Evolutionary conservation across 192 early-diverging fungal species (phyloP).

Genomic region (Umbelopsis vinacea): DNA sequence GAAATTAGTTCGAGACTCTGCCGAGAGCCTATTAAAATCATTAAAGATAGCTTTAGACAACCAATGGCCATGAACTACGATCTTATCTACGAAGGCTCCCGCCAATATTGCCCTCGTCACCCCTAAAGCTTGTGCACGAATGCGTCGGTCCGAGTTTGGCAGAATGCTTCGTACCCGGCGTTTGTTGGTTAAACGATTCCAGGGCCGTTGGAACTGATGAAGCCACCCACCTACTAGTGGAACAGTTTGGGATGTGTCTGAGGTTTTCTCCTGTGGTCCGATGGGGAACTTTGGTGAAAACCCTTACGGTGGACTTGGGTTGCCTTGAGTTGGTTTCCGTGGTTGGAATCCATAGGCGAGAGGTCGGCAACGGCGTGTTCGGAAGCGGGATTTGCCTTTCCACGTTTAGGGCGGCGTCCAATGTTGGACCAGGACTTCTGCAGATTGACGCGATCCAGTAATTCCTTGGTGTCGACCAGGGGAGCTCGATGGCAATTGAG

Average conservation of each 20-base stretch:
- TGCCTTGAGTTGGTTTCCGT: no score
- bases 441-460: neutral
- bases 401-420: neutral
- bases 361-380: neutral
- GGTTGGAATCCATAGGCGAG: neutral
- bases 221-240: slow-evolving; percentile 21
- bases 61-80: no score
- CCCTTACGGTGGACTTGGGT: neutral
- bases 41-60: no score
- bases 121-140: no score
- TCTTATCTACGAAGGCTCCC: no score
- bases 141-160: no score
- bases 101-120: no score
- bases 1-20: no score
- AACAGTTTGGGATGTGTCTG: neutral
- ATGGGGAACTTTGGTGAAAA: neutral
- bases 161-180: neutral
- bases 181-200: slow-evolving; percentile 13
- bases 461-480: neutral
- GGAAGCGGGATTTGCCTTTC: neutral
- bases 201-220: slow-evolving; percentile 10
- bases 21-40: no score
- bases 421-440: neutral
- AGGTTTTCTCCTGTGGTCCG: neutral
- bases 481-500: no score